phyloP scores from a whole-genome alignment of 164 flowering plant species.

The Annona squamosa region DNA sequence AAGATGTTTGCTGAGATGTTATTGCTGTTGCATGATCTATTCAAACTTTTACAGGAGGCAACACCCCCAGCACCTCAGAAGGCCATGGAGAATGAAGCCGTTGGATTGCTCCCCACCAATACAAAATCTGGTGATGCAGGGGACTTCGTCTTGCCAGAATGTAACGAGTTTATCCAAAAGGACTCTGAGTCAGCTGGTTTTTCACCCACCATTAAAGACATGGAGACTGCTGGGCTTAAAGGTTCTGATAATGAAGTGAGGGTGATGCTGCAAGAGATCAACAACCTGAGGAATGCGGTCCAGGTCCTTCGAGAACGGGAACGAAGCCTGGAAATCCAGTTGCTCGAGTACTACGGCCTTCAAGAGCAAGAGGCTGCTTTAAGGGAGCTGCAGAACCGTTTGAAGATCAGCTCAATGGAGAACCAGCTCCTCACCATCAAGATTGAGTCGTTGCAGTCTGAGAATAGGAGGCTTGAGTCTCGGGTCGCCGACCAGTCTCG shows the following conservation, averaged over 20 bases:
- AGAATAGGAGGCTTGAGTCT: slow-evolving; percentile 53
- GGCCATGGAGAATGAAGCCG: slow-evolving; percentile 15
- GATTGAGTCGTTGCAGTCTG: slow-evolving; percentile 70
- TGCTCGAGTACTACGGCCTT: slow-evolving; percentile 86
- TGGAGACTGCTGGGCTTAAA: slow-evolving; percentile 20
- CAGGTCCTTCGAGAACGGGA: slow-evolving; percentile 64
- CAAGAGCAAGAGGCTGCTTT: slow-evolving; percentile 70
- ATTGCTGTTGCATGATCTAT: not conserved
- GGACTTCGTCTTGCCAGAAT: slow-evolving; percentile 50
- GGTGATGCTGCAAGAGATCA: slow-evolving; percentile 52
- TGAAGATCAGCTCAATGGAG: slow-evolving; percentile 62
- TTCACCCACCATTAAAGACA: slow-evolving; percentile 26
- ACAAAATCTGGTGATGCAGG: slow-evolving; percentile 41
- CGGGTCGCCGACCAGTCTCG: slow-evolving; percentile 54
- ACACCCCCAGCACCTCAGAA: slow-evolving; percentile 7
- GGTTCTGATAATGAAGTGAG: slow-evolving; percentile 9
- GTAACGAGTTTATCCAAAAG: slow-evolving; percentile 39
- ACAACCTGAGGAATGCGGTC: slow-evolving; percentile 37
- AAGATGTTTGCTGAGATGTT: not conserved
- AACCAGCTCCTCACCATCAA: slow-evolving; percentile 57
- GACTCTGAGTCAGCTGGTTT: slow-evolving; percentile 31
- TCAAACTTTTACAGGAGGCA: slow-evolving; percentile 26
- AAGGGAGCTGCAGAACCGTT: slow-evolving; percentile 72
- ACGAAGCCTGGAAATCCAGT: slow-evolving; percentile 54
- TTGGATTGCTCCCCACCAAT: slow-evolving; percentile 33